Base-by-base conservation (phyloP, 164 flowering plant species). In the Kalanchoe fedtschenkoi region DNA sequence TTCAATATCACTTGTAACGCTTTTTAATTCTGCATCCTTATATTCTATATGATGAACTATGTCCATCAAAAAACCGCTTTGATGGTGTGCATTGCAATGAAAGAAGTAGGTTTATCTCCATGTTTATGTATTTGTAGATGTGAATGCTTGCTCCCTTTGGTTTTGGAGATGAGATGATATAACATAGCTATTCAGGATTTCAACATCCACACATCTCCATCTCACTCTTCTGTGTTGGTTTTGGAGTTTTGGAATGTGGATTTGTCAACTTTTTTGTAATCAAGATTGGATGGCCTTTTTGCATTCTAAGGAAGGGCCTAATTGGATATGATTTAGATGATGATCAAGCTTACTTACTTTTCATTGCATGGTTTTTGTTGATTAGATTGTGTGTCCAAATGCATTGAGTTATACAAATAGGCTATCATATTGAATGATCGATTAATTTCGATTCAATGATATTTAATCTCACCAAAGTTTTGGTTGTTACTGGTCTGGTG, bases 21-120 rank as follows among this genome's bases (percentile, higher is more conserved):
- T n/a, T n/a, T n/a, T n/a, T n/a, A n/a, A n/a, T n/a, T n/a, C n/a
- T n/a, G n/a, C n/a, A n/a, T n/a, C n/a, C n/a, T n/a, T n/a, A n/a
- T n/a, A n/a, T n/a, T n/a, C n/a, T n/a, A n/a, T n/a, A n/a, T n/a
- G n/a, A n/a, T n/a, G n/a, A n/a, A n/a, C n/a, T n/a, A n/a, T n/a
- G n/a, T n/a, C n/a, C n/a, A n/a, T n/a, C n/a, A n/a, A n/a, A n/a
- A n/a, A n/a, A n/a, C n/a, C n/a, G 29, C 24, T 9, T 22, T 22
- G 56, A 3, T 28, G 56, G 56, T 51, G 56, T 51, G 4, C 16
- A 24, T 14, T 51, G 56, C n/a, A n/a, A n/a, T n/a, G n/a, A n/a
- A n/a, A n/a, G 32, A 51, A 51, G 32, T 51, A 17, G 56, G 56
- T 28, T 51, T 51, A 32, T 51, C 56, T 51, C 56, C 56, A 26